A percentile compares a stretch with the other conserved stretches of the same genome.
Conservation (phyloP, 176 grass and related monocot genomes). For the Guadua angustifolia region DNA sequence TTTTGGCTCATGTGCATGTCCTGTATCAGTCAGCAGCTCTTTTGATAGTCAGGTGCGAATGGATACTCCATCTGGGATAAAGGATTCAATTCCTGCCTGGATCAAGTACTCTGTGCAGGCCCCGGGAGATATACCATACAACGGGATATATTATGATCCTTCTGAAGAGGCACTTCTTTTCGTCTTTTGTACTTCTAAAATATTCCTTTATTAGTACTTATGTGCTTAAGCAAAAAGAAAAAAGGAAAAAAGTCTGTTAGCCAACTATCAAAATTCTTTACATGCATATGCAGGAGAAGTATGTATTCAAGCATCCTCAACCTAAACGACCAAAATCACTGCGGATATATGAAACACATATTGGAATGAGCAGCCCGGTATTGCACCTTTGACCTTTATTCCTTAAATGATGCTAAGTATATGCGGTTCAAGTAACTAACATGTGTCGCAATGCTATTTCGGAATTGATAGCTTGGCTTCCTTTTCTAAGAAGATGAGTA, state of each 20-base stretch:
- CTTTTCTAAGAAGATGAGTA: conserved; percentile 5
- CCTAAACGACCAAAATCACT: conserved; percentile 93
- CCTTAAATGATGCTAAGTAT: conserved; percentile 16
- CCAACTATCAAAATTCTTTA: conserved; percentile 31
- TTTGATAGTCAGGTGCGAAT: conserved; percentile 73
- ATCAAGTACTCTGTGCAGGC: conserved; percentile 91
- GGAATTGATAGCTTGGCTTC: not conserved
- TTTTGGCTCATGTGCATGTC: conserved; percentile 24
- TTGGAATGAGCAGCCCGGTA: conserved; percentile 99
- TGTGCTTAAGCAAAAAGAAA: not conserved
- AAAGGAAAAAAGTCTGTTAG: not conserved
- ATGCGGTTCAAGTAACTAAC: conserved; percentile 23
- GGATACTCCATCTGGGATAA: conserved; percentile 90
- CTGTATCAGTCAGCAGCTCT: conserved; percentile 12
- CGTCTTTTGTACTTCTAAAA: conserved; percentile 15
- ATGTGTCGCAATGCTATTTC: conserved; percentile 36
- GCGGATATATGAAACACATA: conserved; percentile 95
- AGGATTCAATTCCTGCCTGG: conserved; percentile 99
- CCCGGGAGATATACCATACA: conserved; percentile 82
- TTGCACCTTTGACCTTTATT: conserved; percentile 39
- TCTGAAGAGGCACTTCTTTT: conserved; percentile 62
- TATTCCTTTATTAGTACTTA: conserved; percentile 2
- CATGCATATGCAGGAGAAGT: conserved; percentile 77
- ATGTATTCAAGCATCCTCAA: conserved; percentile 86
- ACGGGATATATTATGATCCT: conserved; percentile 98